Conservation (phyloP, 1,284 basidiomycete genomes). For the Puccinia novopanici region DNA sequence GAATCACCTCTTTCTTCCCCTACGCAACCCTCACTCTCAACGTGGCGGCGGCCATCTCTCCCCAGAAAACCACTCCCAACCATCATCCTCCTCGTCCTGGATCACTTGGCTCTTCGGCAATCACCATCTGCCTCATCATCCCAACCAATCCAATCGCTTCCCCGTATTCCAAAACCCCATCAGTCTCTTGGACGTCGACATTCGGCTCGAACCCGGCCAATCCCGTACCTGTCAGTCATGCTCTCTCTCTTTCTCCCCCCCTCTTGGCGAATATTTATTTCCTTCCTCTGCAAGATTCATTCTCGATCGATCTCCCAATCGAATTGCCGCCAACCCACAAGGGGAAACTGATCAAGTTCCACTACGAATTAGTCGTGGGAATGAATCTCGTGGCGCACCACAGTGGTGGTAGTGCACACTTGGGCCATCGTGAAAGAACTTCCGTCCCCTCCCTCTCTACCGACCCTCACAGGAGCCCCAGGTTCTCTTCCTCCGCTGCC, state of each 20-base stretch:
- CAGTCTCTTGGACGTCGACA: conserved; percentile 79
- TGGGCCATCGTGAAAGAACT: neutral
- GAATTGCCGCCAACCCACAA: conserved; percentile 85
- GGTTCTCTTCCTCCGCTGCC: neutral
- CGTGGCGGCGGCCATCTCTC: conserved; percentile 29
- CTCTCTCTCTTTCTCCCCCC: neutral
- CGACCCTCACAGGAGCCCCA: no score
- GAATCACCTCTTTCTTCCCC: neutral
- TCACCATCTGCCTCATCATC: no score
- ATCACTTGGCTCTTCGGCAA: no score
- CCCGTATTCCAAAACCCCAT: conserved; percentile 80
- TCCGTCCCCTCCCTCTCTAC: neutral
- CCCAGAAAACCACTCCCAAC: no score
- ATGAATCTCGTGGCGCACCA: conserved; percentile 64
- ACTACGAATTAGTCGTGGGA: conserved; percentile 83
- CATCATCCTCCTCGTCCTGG: no score
- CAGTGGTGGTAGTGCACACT: neutral
- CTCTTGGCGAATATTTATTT: neutral
- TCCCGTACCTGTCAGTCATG: conserved; percentile 73
- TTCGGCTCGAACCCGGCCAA: conserved; percentile 74
- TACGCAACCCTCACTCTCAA: neutral
- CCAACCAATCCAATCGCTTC: conserved; percentile 62
- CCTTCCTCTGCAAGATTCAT: conserved; percentile 11
- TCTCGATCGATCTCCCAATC: conserved; percentile 67
- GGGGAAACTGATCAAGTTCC: conserved; percentile 79